Evolutionary conservation across 371 early-diverging fungal species (phyloP), one percentile per base, ranked within the genome.

Genomic region (Lichtheimia ornata): DNA sequence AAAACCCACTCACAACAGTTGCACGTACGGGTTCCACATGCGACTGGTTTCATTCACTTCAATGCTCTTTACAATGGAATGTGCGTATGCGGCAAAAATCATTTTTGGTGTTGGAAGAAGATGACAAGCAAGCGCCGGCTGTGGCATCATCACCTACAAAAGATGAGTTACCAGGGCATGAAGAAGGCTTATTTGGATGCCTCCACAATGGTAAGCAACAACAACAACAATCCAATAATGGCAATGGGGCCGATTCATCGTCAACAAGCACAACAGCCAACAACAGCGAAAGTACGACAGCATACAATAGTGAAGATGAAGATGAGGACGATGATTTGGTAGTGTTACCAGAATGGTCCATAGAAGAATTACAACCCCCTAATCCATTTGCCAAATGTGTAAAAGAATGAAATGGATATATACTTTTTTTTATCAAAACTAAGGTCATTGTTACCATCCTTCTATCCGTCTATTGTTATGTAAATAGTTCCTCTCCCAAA

Each of bases 1-100:
- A 84, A 49, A 94, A 85, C 67, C 93, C 97, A n/a, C 81, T 97
- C 45, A 94, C 94, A n/a, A 95, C 96, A 0, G 87, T 95, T 4
- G 91, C 93, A 63, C 74, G 77, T 13, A 75, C 79, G 15, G 79
- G 79, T n/a, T 88, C 89, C 66, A 84, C 85, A 1, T 77, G 82
- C 27, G 94, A 94, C 70, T 94, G 94, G 94, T 93, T 93, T 71
- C 73, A 84, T 17, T 88, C 90, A 15, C 77, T 94, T 1, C 84
- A 84, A 15, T 72, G 87, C 20, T 93, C 91, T 61, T 67, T 94
- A 25, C 81, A 87, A 54, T 94, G 94, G 95, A 94, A 94, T 62
- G 89, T 89, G 20, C 84, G 95, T 4, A 77, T 83, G 61, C 73
- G 87, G 14, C 92, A 91, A 71, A 62, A 56, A 44, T 57, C 57